Base-by-base conservation (phyloP, 305 asterid species). In the Stenogyne calaminthoides region DNA sequence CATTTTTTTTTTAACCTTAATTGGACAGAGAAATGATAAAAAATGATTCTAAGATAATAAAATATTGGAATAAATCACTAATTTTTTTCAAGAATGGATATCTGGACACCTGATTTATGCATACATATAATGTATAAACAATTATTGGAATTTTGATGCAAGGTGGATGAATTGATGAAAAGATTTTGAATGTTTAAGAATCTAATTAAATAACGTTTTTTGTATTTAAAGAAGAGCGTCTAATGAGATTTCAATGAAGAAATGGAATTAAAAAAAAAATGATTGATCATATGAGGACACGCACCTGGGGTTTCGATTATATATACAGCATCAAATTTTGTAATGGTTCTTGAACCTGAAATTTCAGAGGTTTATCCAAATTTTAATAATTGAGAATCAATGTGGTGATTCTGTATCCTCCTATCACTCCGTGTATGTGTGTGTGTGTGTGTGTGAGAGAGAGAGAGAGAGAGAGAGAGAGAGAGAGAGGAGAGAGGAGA, bases 1-100 rank as follows among this genome's bases (percentile, higher is more conserved):
- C 89, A 86, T 86, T 49, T 60, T 42, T 51, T 49, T 14, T 56
- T 32, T 52, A 14, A 44, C 32, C 55, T 62, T 20, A 51, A 19
- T 46, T 20, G 19, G 7, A 46, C 60, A 54, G 2, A 14, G 29
- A 9, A 18, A 22, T 1, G 8, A 57, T 5, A 19, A 7, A 29
- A 34, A 14, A 3, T 25, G 32, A 58, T 29, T 27, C n/a, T 8
- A 6, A 6, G 55, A 47, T 47, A 0, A 47, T 9, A n/a, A n/a
- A 6, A 5, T 3, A n/a, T n/a, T n/a, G 55, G 55, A 47, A 47
- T n/a, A 6, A 47, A 47, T 37, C 42, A 37, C 10, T 11, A 36
- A 36, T 8, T 1, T 36, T 0, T 36, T 36, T 36, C 42, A 36
- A 34, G 39, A 34, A 8, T 9, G 46, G 3, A 8, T 2, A 39